Conservation (phyloP, 768 basidiomycete species). For the Clavulina sp. region DNA sequence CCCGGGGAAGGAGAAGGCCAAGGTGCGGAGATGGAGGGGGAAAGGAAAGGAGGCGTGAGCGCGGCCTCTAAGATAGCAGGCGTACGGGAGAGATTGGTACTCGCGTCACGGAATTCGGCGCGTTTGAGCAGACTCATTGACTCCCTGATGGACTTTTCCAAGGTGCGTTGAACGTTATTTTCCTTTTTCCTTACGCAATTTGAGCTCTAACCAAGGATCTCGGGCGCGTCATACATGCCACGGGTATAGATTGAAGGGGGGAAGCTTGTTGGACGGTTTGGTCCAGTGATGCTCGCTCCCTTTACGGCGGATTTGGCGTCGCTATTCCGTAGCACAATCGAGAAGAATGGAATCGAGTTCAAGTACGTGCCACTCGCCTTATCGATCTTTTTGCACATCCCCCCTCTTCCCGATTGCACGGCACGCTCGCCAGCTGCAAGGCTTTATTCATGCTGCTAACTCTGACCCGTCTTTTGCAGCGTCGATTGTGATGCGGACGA, state of each 20-base stretch:
- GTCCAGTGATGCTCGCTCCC: constrained; percentile 18
- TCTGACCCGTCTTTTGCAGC: no score
- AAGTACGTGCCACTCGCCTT: constrained; percentile 2
- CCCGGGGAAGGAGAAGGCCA: no score
- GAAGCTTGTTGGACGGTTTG: constrained; percentile 17
- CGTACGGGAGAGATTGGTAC: constrained; percentile 12
- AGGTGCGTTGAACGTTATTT: constrained; percentile 9
- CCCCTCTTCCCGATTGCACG: no score
- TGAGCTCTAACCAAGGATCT: no score
- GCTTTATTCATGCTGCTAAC: no score
- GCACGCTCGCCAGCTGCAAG: no score
- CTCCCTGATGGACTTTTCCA: constrained; percentile 24
- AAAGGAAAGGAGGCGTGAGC: no score
- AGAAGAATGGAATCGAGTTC: constrained; percentile 14
- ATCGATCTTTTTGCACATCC: constrained; percentile 1
- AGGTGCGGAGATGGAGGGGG: no score
- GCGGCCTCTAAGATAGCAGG: no score
- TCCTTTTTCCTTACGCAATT: background rate
- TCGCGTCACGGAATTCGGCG: constrained; percentile 18
- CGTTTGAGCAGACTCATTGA: constrained; percentile 22
- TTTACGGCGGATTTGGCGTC: constrained; percentile 20
- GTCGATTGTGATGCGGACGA: constrained; percentile 17
- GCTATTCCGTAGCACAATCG: constrained; percentile 22
- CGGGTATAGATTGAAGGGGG: background rate
- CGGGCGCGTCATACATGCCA: background rate